phyloP scores from a whole-genome alignment of 345 rosid species.

The Eucalyptus viminalis region DNA sequence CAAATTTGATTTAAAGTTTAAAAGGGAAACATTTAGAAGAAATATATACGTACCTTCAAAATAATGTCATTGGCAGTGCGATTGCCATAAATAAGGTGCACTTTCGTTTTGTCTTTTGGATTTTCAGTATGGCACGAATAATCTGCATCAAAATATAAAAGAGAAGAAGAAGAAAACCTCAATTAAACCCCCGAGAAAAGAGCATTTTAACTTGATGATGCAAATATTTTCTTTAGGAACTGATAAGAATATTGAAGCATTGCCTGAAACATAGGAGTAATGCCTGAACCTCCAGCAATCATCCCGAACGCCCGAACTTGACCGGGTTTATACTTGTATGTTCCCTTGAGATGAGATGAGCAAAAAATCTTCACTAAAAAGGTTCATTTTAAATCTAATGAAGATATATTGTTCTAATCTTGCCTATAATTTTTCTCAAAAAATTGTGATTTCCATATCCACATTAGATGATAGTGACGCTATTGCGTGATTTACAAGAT shows the following conservation, averaged over 20 bases:
- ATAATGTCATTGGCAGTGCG: constrained; percentile 25
- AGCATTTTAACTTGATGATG: not conserved
- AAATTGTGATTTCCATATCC: too few species aligned
- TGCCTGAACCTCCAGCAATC: constrained; percentile 42
- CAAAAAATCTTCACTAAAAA: not conserved
- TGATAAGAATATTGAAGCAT: not conserved
- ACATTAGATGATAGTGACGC: too few species aligned
- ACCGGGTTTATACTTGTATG: constrained; percentile 20
- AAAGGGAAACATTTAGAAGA: not conserved
- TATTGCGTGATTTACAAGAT: too few species aligned
- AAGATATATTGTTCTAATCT: too few species aligned
- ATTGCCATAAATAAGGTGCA: constrained; percentile 37
- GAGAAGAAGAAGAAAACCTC: not conserved
- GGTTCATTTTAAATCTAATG: too few species aligned
- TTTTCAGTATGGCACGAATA: constrained; percentile 30
- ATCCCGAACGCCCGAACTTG: constrained; percentile 33
- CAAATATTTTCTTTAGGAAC: too few species aligned
- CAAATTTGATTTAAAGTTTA: not conserved
- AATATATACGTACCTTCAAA: constrained; percentile 13
- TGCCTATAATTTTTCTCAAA: too few species aligned
- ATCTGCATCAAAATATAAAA: constrained; percentile 6
- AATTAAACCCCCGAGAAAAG: too few species aligned
- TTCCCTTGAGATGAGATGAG: constrained; percentile 9
- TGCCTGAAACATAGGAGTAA: constrained; percentile 45
- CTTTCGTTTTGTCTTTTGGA: constrained; percentile 18